Conservation (phyloP, 306 rosid species). For the Comarum palustre region DNA sequence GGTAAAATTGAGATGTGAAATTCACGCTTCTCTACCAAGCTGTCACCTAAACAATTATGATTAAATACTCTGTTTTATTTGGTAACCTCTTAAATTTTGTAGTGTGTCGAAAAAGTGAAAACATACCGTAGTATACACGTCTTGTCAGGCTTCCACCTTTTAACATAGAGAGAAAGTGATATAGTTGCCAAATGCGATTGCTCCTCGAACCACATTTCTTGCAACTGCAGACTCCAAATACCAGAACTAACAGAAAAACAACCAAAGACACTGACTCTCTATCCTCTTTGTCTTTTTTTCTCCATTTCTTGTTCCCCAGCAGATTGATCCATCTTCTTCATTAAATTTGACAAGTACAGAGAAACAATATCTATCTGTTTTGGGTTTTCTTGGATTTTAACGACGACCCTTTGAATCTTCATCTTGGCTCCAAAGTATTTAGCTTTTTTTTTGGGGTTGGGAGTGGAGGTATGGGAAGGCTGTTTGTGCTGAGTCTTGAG, state of each 20-base stretch:
- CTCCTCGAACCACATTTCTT: constrained; percentile 62
- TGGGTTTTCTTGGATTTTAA: constrained; percentile 24
- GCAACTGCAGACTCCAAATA: constrained; percentile 30
- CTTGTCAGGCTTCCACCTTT: constrained; percentile 41
- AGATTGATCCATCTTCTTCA: constrained; percentile 17
- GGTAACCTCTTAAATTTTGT: too few species aligned
- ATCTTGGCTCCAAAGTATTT: constrained; percentile 10
- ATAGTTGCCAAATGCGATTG: constrained; percentile 17
- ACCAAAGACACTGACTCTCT: constrained; percentile 25
- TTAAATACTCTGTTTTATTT: too few species aligned
- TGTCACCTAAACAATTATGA: too few species aligned
- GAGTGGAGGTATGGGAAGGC: constrained; percentile 57
- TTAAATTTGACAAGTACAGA: neutral
- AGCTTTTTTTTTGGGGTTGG: constrained; percentile 22
- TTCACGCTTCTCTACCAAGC: too few species aligned
- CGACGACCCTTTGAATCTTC: constrained; percentile 26
- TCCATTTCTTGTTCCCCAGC: neutral
- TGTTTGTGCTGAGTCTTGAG: constrained; percentile 66
- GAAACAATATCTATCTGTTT: neutral
- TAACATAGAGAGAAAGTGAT: constrained; percentile 31
- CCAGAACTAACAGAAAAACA: constrained; percentile 10
- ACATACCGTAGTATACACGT: constrained; percentile 31
- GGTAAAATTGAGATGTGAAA: too few species aligned
- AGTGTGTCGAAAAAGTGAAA: too few species aligned
- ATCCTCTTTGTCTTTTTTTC: constrained; percentile 6